phyloP scores from a whole-genome alignment of 2,329 filamentous ascomycete species.

The Neonectria neomacrospora region DNA sequence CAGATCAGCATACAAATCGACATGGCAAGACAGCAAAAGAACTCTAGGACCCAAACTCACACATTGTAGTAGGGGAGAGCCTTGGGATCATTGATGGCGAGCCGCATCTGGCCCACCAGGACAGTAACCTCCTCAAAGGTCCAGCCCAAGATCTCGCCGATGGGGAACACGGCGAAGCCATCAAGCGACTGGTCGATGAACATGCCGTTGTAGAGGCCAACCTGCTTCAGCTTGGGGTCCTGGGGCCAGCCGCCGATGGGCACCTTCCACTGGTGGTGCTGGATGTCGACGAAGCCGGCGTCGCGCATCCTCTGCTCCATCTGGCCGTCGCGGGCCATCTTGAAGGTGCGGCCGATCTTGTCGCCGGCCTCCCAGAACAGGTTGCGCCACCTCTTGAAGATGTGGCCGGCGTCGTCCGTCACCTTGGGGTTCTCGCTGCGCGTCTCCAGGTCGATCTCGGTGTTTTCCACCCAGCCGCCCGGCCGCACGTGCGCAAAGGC shows the following conservation, averaged over 20 bases:
- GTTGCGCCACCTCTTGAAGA: constrained; percentile 44
- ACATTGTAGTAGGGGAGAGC: constrained; percentile 22
- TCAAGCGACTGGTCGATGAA: constrained; percentile 43
- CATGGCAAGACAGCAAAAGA: not conserved
- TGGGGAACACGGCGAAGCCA: constrained; percentile 43
- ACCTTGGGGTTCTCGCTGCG: constrained; percentile 28
- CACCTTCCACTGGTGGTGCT: constrained; percentile 48
- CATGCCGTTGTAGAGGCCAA: constrained; percentile 49
- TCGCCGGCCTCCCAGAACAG: constrained; percentile 44
- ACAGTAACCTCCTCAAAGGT: constrained; percentile 39
- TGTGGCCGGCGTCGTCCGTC: constrained; percentile 22
- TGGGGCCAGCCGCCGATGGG: constrained; percentile 57
- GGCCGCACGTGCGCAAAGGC: constrained; percentile 60
- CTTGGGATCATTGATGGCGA: constrained; percentile 21
- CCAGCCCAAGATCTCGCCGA: constrained; percentile 46
- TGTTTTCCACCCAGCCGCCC: constrained; percentile 45
- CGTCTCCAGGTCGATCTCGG: constrained; percentile 36
- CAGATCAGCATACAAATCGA: not conserved
- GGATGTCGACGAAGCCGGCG: constrained; percentile 50
- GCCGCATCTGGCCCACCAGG: constrained; percentile 38
- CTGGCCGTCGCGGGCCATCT: constrained; percentile 33
- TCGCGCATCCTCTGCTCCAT: constrained; percentile 38
- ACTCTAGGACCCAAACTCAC: constrained; percentile 4
- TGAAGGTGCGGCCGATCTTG: constrained; percentile 42
- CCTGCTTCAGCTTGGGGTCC: constrained; percentile 54